Base-by-base conservation (phyloP, 1,284 basidiomycete species). In the Cystobasidium slooffiae region DNA sequence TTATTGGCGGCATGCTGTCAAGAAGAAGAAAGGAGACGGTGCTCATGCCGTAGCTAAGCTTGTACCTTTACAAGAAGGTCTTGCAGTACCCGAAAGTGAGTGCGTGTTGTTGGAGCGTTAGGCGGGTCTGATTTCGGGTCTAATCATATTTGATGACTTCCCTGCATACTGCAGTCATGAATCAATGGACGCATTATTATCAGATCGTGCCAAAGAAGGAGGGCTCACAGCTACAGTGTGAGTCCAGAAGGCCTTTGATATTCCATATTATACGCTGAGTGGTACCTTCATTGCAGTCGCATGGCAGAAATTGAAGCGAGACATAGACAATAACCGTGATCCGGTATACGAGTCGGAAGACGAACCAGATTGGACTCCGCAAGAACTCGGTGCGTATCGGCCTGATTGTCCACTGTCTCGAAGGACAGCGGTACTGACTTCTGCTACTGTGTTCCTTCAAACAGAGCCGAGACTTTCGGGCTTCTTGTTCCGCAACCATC, bases 311-410 rank as follows among this genome's bases (percentile, higher is more conserved):
- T 6, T 70, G 22, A 70, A 70, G 44, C 55, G 68, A n/a, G 56
- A 62, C 47, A 37, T 62, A 12, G 68, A 62, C 31, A 43, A 43
- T 9, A n/a, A 51, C 22, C 43, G 68, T 16, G 58, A 70, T 52
- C 68, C 68, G n/a, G 68, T 70, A 10, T 70, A 70, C 31, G 68
- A 70, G 5, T 70, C 68, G 6, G 68, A 70, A 18, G 68, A 62
- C n/a, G 68, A 70, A 58, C 43, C 6, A 10, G 58, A 59, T 4
- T 62, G 68, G 68, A 52, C 46, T 4, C 56, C 58, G 9, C n/a
- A 47, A 9, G 68, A 70, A 14, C 47, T 70, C 20, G n/a, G 68
- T 70, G 31, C 47, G 68, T 43, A 31, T 2, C 31, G 31, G 31
- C 31, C 31, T 31, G 31, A 5, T 5, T 31, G 31, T 5, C 5